Conservation (phyloP, 441 rosid genomes). For the Pelargonium fulgidum region DNA sequence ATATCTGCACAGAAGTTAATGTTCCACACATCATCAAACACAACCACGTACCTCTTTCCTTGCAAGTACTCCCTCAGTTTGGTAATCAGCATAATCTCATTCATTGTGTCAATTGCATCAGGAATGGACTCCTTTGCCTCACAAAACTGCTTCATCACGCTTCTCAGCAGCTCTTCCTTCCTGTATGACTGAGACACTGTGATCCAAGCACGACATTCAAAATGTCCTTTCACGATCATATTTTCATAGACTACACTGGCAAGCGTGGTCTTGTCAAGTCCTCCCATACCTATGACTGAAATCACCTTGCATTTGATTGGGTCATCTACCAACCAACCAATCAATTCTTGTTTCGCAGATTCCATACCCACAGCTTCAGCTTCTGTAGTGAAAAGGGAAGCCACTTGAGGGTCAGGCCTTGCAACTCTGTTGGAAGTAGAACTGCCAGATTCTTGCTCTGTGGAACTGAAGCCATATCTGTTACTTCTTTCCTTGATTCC, state of each 20-base stretch:
- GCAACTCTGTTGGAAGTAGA: background rate
- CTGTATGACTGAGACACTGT: background rate
- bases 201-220: constrained; percentile 13
- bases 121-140: background rate
- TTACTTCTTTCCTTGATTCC: background rate
- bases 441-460: background rate
- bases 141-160: background rate
- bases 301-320: background rate
- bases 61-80: background rate
- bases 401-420: constrained; percentile 9
- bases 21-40: background rate
- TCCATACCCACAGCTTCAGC: background rate
- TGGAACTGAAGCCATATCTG: constrained; percentile 5
- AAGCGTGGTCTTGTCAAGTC: constrained; percentile 20
- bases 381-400: constrained; percentile 7
- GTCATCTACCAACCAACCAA: background rate
- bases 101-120: background rate
- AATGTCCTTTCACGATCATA: background rate
- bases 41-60: background rate
- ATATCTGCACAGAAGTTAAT: background rate
- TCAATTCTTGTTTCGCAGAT: background rate
- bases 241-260: constrained; percentile 11
- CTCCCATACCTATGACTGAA: constrained; percentile 6
- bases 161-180: constrained; percentile 1
- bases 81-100: background rate